Evolutionary conservation across 345 rosid species (phyloP).

Genomic region (Aurinia saxatilis): DNA sequence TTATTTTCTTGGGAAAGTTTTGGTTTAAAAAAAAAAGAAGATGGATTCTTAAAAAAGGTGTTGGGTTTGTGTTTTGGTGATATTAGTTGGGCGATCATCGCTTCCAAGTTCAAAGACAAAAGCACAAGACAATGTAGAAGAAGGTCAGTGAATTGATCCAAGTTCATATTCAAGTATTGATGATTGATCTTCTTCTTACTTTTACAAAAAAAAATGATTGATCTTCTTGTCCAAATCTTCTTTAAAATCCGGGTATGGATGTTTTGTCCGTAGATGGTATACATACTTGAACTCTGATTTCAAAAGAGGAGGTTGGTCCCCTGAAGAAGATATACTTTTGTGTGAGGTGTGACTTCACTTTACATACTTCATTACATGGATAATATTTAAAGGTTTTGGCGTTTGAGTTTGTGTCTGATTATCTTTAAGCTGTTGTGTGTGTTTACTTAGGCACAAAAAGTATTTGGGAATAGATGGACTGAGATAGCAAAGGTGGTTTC

Average conservation of each 20-base stretch:
- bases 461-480: slow-evolving; percentile 95
- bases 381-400: not conserved
- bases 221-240: not conserved
- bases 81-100: slow-evolving; percentile 85
- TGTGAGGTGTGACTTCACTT: slow-evolving; percentile 71
- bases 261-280: slow-evolving; percentile 60
- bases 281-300: slow-evolving; percentile 93
- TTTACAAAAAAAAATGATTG: too few relatives aligned
- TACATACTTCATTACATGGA: slow-evolving; percentile 4
- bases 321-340: slow-evolving; percentile 84
- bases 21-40: too few relatives aligned
- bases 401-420: not conserved
- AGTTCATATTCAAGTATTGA: too few relatives aligned
- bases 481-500: slow-evolving; percentile 99
- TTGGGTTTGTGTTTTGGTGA: slow-evolving; percentile 1
- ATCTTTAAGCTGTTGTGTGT: not conserved
- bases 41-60: not conserved
- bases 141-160: slow-evolving; percentile 58
- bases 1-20: not conserved
- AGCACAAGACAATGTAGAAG: slow-evolving; percentile 97
- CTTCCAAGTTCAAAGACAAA: slow-evolving; percentile 88
- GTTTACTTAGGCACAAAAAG: slow-evolving; percentile 62
- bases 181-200: not conserved
- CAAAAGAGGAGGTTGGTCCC: slow-evolving; percentile 98
- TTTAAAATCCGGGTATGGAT: not conserved